Evolutionary conservation across 345 rosid species (phyloP).

Genomic region (Rhodomyrtus tomentosa): DNA sequence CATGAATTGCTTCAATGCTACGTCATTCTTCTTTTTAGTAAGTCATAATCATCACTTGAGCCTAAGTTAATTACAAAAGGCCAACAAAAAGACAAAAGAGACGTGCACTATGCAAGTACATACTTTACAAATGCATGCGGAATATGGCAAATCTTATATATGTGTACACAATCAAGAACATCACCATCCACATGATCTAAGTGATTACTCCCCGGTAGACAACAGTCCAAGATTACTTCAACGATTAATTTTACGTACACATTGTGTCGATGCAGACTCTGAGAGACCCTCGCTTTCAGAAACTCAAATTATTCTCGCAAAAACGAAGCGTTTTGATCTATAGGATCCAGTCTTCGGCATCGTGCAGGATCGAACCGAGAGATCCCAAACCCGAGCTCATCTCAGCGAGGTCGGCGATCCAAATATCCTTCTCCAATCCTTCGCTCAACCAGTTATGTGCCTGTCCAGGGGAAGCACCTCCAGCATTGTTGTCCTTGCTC

Average conservation of each 20-base stretch:
- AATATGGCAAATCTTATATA: background rate
- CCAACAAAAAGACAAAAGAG: too few species aligned
- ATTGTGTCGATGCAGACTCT: background rate
- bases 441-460: background rate
- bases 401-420: background rate
- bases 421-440: background rate
- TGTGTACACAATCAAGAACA: background rate
- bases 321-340: background rate
- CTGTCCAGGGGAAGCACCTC: background rate
- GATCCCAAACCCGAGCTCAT: constrained; percentile 6
- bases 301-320: background rate
- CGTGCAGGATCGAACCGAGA: background rate
- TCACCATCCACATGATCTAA: background rate
- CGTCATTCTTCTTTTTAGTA: background rate
- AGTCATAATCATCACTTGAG: background rate
- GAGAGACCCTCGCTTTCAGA: background rate
- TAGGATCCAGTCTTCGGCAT: background rate
- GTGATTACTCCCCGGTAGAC: background rate
- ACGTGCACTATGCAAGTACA: background rate
- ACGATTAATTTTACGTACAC: background rate
- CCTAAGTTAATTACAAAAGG: background rate
- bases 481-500: background rate
- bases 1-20: background rate
- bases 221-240: too few species aligned
- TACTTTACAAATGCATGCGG: background rate